Conservation (phyloP, 1,284 basidiomycete species). For the Ganoderma multipileum region DNA sequence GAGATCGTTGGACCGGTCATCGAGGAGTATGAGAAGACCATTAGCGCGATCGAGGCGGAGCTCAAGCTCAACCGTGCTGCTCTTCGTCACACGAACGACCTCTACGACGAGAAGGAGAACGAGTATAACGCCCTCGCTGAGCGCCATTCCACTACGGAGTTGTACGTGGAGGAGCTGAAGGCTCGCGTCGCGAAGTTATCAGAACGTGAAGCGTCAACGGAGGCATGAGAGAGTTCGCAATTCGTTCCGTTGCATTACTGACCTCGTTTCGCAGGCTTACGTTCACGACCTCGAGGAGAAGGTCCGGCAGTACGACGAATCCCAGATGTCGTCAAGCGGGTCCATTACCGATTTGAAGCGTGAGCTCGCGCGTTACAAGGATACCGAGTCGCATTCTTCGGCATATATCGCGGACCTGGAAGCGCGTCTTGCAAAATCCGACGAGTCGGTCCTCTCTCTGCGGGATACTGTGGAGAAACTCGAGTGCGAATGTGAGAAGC, state of each 20-base stretch:
- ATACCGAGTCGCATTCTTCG: slow-evolving; percentile 73
- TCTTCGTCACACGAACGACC: slow-evolving; percentile 87
- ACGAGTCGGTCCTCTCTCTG: slow-evolving; percentile 76
- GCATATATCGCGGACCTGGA: slow-evolving; percentile 94
- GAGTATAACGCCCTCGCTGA: slow-evolving; percentile 73
- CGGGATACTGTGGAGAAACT: slow-evolving; percentile 78
- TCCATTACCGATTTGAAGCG: slow-evolving; percentile 84
- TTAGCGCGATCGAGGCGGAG: slow-evolving; percentile 94
- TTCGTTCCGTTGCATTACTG: slow-evolving; percentile 16
- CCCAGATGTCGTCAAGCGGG: slow-evolving; percentile 75
- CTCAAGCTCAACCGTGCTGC: slow-evolving; percentile 90
- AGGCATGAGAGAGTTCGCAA: slow-evolving; percentile 57
- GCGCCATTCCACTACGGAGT: slow-evolving; percentile 79
- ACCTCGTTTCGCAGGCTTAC: slow-evolving; percentile 66
- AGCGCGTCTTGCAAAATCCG: slow-evolving; percentile 77
- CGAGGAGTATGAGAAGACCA: slow-evolving; percentile 98
- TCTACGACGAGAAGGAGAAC: slow-evolving; percentile 90
- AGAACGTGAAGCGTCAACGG: slow-evolving; percentile 90
- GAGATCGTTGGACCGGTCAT: slow-evolving; percentile 98
- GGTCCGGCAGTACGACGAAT: slow-evolving; percentile 84
- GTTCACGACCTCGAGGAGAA: slow-evolving; percentile 92
- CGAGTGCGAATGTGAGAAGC: slow-evolving; percentile 77
- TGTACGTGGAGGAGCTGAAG: slow-evolving; percentile 88
- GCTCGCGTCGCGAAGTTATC: slow-evolving; percentile 81
- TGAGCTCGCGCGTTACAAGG: slow-evolving; percentile 82